phyloP scores from a whole-genome alignment of 768 basidiomycete species.

The Hemileccinum rubropunctum region DNA sequence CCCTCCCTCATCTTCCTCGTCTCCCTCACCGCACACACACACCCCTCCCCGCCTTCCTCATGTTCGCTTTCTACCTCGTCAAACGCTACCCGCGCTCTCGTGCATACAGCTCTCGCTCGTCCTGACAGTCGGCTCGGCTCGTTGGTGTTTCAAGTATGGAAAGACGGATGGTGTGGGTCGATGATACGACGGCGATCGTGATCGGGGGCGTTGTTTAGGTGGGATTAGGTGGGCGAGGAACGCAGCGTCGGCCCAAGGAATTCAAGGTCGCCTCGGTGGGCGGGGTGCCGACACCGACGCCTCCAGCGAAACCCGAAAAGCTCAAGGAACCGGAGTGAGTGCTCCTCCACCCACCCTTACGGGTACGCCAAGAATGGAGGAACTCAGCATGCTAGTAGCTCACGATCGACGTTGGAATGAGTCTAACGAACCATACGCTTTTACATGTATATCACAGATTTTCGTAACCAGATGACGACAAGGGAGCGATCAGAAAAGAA shows the following conservation, averaged over 20 bases:
- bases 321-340: not conserved
- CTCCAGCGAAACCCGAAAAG: not conserved
- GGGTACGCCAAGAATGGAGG: not conserved
- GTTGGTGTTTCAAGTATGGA: constrained; percentile 39
- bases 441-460: constrained; percentile 10
- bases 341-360: constrained; percentile 1
- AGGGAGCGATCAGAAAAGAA: not conserved
- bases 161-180: constrained; percentile 51
- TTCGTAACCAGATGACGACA: constrained; percentile 8
- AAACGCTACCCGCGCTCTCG: constrained; percentile 43
- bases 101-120: constrained; percentile 45
- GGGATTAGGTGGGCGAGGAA: constrained; percentile 40
- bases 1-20: constrained; percentile 36
- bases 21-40: constrained; percentile 34
- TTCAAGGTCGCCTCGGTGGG: no score
- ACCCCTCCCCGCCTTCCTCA: constrained; percentile 40
- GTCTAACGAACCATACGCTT: not conserved
- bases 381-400: not conserved
- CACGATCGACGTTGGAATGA: not conserved
- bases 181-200: constrained; percentile 40
- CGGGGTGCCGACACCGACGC: not conserved
- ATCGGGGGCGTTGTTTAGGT: constrained; percentile 40
- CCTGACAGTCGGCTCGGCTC: constrained; percentile 37
- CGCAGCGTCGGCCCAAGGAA: no score
- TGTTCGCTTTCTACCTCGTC: constrained; percentile 41